phyloP scores from a whole-genome alignment of 345 rosid species.

The Pugionium dolabratum region DNA sequence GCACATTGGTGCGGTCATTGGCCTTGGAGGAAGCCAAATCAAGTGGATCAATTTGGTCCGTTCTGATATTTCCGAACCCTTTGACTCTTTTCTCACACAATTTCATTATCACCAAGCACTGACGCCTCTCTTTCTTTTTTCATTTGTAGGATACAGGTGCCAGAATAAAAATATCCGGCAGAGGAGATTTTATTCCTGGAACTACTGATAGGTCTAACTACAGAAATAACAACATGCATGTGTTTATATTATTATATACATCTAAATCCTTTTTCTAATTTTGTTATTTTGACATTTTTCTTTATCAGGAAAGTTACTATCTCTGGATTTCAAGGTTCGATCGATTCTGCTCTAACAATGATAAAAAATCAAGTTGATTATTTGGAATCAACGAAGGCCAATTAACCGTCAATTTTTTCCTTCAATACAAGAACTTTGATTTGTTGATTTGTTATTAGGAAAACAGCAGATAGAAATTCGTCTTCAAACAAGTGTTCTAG shows the following conservation, averaged over 20 bases:
- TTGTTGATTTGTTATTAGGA: not conserved
- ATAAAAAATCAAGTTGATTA: not conserved
- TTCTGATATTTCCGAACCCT: not conserved
- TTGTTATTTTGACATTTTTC: not conserved
- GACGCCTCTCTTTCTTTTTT: not conserved
- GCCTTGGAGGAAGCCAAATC: not conserved
- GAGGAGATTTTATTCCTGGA: not conserved
- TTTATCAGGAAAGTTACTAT: conserved; percentile 8
- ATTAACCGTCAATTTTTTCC: not conserved
- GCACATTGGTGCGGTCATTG: conserved; percentile 5
- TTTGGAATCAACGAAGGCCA: not conserved
- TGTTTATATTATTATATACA: too few species aligned
- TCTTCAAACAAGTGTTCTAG: not conserved
- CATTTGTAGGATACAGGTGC: conserved; percentile 12
- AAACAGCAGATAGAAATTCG: not conserved
- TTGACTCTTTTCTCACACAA: conserved; percentile 3
- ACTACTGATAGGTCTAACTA: conserved; percentile 16
- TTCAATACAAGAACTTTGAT: not conserved
- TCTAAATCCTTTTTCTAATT: not conserved
- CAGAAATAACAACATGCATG: not conserved
- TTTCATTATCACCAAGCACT: conserved; percentile 3
- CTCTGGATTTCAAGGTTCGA: conserved; percentile 3
- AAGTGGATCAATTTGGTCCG: not conserved
- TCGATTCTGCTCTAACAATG: not conserved
- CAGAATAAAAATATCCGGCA: conserved; percentile 9